Percentiles rank a stretch among this genome's conserved stretches.
phyloP scores from a whole-genome alignment of 495 filamentous ascomycete species.

The Aspergillus sclerotiicarbonarius region DNA sequence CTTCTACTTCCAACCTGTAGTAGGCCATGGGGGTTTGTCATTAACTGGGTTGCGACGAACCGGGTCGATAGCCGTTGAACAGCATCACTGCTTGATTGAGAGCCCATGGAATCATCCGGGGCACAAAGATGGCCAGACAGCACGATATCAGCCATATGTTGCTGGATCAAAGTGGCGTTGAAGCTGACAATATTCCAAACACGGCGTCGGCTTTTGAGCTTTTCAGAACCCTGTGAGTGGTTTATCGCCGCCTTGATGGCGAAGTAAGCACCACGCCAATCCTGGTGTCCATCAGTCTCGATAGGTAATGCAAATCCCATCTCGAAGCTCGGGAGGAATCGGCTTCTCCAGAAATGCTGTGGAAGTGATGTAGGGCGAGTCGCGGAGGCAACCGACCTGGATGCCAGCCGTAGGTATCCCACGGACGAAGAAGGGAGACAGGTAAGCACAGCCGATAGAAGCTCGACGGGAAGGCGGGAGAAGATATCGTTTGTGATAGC shows the following conservation, averaged over 20 bases:
- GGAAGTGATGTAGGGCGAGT: slow-evolving; percentile 3
- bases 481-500: background rate
- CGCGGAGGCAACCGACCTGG: background rate
- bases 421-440: background rate
- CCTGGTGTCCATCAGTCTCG: background rate
- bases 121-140: background rate
- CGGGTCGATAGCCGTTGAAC: background rate
- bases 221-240: background rate
- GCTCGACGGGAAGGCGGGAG: slow-evolving; percentile 1
- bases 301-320: slow-evolving; percentile 12
- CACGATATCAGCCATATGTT: background rate
- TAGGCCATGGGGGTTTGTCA: background rate
- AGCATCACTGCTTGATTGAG: too few species aligned
- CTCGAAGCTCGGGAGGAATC: slow-evolving; percentile 2
- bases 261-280: slow-evolving; percentile 4
- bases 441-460: background rate
- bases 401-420: background rate
- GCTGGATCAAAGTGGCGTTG: background rate
- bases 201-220: background rate
- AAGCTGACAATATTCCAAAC: slow-evolving; percentile 2
- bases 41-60: background rate
- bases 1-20: background rate
- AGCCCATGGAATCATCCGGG: too few species aligned
- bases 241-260: background rate
- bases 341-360: slow-evolving; percentile 7